Base-by-base conservation (phyloP, 176 grass and related monocot species). In the Avena atlantica region DNA sequence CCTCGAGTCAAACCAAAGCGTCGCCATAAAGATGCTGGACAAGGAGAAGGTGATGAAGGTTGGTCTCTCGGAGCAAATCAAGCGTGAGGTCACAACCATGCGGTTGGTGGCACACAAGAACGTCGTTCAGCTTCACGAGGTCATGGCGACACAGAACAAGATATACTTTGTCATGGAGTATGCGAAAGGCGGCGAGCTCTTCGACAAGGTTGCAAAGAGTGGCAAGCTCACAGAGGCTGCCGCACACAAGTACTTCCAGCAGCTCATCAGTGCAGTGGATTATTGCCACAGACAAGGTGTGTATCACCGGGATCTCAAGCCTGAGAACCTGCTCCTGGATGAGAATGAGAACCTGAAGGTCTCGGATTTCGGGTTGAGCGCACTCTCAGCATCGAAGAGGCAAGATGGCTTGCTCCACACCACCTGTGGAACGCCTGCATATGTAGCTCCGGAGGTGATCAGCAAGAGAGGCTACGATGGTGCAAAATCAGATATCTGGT, bases 381-480 rank as follows among this genome's bases (percentile, higher is more conserved):
- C 93, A 0, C 85, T 98, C 78, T 88, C 87, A 5, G 87, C 86
- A 6, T 98, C 93, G 0, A 91, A 79, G 66, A 56, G 90, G 24
- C 87, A 93, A 83, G 95, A 91, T 17, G 93, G 91, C 9, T 34
- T 97, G 69, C 88, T 97, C 58, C 95, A 97, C 62, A 97, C 95
- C 25, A 81, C 93, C 79, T 97, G 95, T 2, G 95, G 95, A 8
- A 97, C 95, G 3, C 95, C 93, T 0, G 93, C 93, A 29, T 97
- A 97, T 92, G 93, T 95, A 21, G 95, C 95, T 88, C 95, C 95
- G 40, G 95, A 97, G 93, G 92, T 97, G 29, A 85, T 97, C 57
- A 72, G 76, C 78, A 92, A 79, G 56, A 85, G 31, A 21, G 92
- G 95, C 29, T 97, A 97, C 49, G 93, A 97, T 50, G 95, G 95